Conservation (phyloP, 2,329 filamentous ascomycete species). For the Arthrocladium fulminans region DNA sequence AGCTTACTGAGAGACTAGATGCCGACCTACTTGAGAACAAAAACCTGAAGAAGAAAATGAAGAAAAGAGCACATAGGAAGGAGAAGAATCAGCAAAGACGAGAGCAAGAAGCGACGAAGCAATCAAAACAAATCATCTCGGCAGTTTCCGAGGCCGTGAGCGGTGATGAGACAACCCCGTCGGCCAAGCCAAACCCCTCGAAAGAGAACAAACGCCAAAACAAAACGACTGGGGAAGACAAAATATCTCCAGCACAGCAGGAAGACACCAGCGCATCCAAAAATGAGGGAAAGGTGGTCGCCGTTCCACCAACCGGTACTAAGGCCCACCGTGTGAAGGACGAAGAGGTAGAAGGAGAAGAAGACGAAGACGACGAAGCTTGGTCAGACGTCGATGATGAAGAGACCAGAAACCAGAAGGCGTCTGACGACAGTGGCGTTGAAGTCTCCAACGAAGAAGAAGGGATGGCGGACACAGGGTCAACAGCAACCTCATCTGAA, state of each 20-base stretch:
- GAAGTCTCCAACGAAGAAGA: constrained; percentile 20
- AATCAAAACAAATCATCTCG: constrained; percentile 37
- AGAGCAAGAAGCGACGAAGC: constrained; percentile 32
- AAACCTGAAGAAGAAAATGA: constrained; percentile 23
- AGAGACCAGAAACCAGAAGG: constrained; percentile 9
- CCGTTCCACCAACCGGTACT: too few species aligned
- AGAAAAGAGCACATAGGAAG: constrained; percentile 19
- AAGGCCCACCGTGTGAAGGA: too few species aligned
- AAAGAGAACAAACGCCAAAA: too few species aligned
- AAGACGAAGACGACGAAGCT: constrained; percentile 29
- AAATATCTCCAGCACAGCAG: too few species aligned
- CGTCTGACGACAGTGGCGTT: neutral
- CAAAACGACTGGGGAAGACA: too few species aligned
- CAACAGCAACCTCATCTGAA: constrained; percentile 40
- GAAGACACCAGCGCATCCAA: too few species aligned
- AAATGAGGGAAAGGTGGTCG: too few species aligned
- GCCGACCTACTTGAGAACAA: constrained; percentile 49
- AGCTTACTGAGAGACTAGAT: constrained; percentile 56
- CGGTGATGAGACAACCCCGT: constrained; percentile 23
- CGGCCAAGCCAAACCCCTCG: too few species aligned
- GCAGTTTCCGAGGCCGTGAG: constrained; percentile 36
- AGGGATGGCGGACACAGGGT: constrained; percentile 17
- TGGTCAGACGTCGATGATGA: constrained; percentile 32
- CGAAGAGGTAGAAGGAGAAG: constrained; percentile 28
- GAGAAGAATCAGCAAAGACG: constrained; percentile 22